Conservation (phyloP, 2,329 filamentous ascomycete genomes). For the Aspergillus alliaceus region DNA sequence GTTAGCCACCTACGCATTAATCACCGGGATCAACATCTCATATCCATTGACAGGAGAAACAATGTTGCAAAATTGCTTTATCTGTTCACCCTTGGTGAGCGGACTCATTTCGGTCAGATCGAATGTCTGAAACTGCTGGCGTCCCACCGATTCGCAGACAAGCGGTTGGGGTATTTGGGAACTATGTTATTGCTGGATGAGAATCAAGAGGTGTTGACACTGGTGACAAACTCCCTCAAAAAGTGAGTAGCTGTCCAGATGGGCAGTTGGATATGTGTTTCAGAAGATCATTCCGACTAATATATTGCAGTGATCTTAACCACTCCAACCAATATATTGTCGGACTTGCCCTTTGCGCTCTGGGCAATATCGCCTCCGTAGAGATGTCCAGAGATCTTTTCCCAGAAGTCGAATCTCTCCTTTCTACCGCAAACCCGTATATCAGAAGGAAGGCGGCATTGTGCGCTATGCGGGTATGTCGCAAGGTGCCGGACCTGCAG, state of each 20-base stretch:
- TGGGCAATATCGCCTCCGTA: slow-evolving; percentile 95
- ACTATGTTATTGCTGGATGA: slow-evolving; percentile 96
- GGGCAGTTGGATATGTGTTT: background rate
- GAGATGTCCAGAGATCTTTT: slow-evolving; percentile 99
- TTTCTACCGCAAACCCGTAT: slow-evolving; percentile 96
- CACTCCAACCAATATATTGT: slow-evolving; percentile 99
- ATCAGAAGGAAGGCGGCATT: slow-evolving; percentile 94
- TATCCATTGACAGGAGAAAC: slow-evolving; percentile 68
- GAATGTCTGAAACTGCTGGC: slow-evolving; percentile 97
- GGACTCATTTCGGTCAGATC: slow-evolving; percentile 98
- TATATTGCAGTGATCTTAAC: slow-evolving; percentile 72
- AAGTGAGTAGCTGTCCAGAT: slow-evolving; percentile 63
- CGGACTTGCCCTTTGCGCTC: slow-evolving; percentile 89
- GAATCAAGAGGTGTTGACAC: slow-evolving; percentile 95
- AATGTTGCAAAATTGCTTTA: slow-evolving; percentile 98
- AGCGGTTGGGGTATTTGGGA: slow-evolving; percentile 89
- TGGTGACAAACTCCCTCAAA: slow-evolving; percentile 96
- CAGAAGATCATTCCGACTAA: slow-evolving; percentile 31
- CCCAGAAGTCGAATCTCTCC: slow-evolving; percentile 86
- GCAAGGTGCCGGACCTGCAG: slow-evolving; percentile 94
- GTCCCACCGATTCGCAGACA: slow-evolving; percentile 96
- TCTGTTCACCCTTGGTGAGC: slow-evolving; percentile 94
- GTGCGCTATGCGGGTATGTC: slow-evolving; percentile 98
- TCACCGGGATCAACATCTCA: slow-evolving; percentile 22
- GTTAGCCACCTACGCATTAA: slow-evolving; percentile 52